phyloP scores from a whole-genome alignment of 1,139 yeast genomes.

The Scheffersomyces insectosa region DNA sequence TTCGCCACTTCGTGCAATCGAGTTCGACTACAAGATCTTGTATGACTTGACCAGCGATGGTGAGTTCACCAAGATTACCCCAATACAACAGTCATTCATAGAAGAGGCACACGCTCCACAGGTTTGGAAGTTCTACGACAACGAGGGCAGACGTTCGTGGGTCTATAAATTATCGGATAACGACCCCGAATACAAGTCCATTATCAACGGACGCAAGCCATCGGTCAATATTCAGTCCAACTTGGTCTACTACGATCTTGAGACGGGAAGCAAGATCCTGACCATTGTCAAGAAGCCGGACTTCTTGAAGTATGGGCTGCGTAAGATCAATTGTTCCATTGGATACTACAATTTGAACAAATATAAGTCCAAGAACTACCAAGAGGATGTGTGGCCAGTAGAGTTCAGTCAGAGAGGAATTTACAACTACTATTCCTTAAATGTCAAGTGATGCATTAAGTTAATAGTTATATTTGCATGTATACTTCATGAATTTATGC shows the following conservation, averaged over 20 bases:
- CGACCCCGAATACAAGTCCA: conserved; percentile 35
- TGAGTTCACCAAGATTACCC: conserved; percentile 32
- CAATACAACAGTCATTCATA: conserved; percentile 27
- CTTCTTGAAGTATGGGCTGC: conserved; percentile 62
- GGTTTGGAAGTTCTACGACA: conserved; percentile 56
- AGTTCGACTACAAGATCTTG: conserved; percentile 41
- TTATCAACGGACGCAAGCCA: conserved; percentile 16
- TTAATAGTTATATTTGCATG: too few species aligned
- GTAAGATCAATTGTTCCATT: conserved; percentile 59
- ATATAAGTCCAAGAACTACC: conserved; percentile 33
- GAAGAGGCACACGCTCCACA: conserved; percentile 29
- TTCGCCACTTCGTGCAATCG: conserved; percentile 35
- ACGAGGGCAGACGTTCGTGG: conserved; percentile 84
- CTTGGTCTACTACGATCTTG: conserved; percentile 57
- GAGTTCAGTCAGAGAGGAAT: conserved; percentile 68
- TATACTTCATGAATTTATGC: too few species aligned
- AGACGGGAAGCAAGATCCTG: conserved; percentile 65
- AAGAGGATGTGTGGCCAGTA: conserved; percentile 62
- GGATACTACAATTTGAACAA: conserved; percentile 48
- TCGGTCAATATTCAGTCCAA: conserved; percentile 17
- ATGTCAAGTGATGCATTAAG: conserved; percentile 28
- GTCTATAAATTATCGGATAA: conserved; percentile 51
- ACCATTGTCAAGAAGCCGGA: conserved; percentile 57
- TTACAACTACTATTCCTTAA: conserved; percentile 65
- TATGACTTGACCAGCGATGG: conserved; percentile 47